These are phyloP conservation scores for Suhomyces anneliseae DNA, from an alignment of 1,139 yeast species.

Conservation along the genomic window DNA sequence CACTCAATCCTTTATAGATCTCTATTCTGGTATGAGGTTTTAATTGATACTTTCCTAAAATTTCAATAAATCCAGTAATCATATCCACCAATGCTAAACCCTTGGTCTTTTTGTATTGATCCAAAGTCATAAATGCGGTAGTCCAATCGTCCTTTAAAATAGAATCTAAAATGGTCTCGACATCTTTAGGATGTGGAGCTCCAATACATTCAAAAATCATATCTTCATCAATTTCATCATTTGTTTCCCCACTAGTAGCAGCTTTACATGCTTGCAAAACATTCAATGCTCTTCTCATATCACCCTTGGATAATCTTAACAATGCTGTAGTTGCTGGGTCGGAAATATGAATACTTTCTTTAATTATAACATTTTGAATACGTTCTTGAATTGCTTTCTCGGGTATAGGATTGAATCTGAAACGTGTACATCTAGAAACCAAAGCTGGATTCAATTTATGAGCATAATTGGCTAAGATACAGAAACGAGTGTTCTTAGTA, in stretches of 20 bases:
- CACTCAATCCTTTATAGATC: constrained; percentile 70
- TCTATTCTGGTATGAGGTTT: constrained; percentile 59
- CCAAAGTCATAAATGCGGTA: constrained; percentile 66
- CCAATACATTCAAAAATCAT: constrained; percentile 95
- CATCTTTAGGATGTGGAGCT: constrained; percentile 87
- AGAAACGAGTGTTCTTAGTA: constrained; percentile 91
- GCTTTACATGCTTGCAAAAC: constrained; percentile 94
- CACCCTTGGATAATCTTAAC: constrained; percentile 76
- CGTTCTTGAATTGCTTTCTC: constrained; percentile 67
- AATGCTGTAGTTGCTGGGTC: constrained; percentile 66
- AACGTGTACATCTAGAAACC: constrained; percentile 90
- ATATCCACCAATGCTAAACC: constrained; percentile 91
- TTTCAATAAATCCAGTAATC: constrained; percentile 70
- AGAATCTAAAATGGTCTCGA: constrained; percentile 71
- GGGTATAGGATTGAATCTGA: constrained; percentile 84
- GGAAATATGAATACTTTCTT: constrained; percentile 61
- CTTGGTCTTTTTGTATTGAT: constrained; percentile 60
- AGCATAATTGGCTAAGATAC: constrained; percentile 93
- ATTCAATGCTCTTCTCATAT: constrained; percentile 93
- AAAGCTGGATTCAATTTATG: constrained; percentile 95
- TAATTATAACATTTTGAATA: constrained; percentile 63
- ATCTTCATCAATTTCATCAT: constrained; percentile 58
- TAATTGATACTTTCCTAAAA: constrained; percentile 66
- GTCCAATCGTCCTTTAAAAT: constrained; percentile 89
- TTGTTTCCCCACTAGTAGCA: constrained; percentile 50